phyloP scores from a whole-genome alignment of 768 basidiomycete genomes.

The Sporobolomyces pararoseus region DNA sequence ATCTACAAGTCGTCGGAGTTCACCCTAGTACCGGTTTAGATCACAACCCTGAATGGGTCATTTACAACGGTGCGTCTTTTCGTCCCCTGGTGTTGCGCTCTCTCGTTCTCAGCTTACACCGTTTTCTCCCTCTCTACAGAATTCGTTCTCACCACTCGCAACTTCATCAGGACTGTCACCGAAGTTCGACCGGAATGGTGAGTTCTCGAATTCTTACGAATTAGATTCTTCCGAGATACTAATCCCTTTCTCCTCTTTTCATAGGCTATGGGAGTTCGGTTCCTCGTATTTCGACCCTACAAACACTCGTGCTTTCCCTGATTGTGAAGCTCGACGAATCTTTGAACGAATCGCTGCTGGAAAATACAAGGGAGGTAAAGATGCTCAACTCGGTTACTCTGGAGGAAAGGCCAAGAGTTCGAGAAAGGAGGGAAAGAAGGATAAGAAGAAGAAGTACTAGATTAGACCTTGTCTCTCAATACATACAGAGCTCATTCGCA shows the following conservation, averaged over 20 bases:
- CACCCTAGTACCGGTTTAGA: conserved; percentile 87
- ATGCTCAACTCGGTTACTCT: background rate
- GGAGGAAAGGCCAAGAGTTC: conserved; percentile 23
- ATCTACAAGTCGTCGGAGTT: conserved; percentile 79
- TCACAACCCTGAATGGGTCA: conserved; percentile 58
- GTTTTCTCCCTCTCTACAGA: conserved; percentile 58
- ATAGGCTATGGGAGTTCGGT: conserved; percentile 67
- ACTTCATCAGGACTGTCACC: conserved; percentile 85
- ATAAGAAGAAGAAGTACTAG: conserved; percentile 29
- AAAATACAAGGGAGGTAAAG: conserved; percentile 12
- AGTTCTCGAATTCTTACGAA: conserved; percentile 42
- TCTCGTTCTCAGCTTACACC: background rate
- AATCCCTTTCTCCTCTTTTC: conserved; percentile 10
- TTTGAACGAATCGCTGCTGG: conserved; percentile 26
- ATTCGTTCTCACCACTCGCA: conserved; percentile 79
- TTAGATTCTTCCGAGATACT: background rate
- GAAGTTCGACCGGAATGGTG: conserved; percentile 84
- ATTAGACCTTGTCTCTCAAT: background rate
- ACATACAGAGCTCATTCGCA: too few relatives aligned
- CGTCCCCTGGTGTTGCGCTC: background rate
- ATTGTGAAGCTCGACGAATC: conserved; percentile 55
- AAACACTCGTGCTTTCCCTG: conserved; percentile 56
- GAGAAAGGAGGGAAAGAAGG: conserved; percentile 19
- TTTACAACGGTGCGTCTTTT: conserved; percentile 43
- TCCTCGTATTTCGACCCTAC: conserved; percentile 63